Evolutionary conservation across 2,329 filamentous ascomycete genomes (phyloP), one percentile per base, ranked within the genome.

Genomic region (Dryadomyces quercus-mongolicae): DNA sequence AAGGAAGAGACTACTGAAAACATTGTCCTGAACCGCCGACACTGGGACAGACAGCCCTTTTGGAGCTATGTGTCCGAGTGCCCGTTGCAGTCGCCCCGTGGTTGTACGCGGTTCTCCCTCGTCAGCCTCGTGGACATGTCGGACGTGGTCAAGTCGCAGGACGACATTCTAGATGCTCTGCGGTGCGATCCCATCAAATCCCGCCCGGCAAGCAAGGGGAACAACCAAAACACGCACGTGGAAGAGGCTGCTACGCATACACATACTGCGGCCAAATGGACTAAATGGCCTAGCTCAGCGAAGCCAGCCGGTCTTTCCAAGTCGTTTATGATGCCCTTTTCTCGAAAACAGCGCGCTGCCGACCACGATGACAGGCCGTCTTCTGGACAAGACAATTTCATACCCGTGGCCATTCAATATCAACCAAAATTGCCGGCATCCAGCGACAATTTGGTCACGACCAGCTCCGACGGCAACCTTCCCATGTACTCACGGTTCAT

Each of bases 81-180:
- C 49, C 79, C 80, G 0, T 64, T 84, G 1, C 67, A 71, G 22
- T 73, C 80, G 55, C 62, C 65, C 0, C 59, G 67, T 0, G 78
- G 78, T 3, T 71, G 71, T 8, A 63, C 76, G 1, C 68, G 67
- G 0, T 80, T 75, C 63, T 79, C 75, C 59, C 68, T 84, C 16
- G 78, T 76, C 0, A 78, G 73, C 0, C 76, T 82, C 57, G 72
- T 82, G 52, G 76, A 83, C 57, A 74, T 80, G 15, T 80, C 77
- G 0, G 75, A 76, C 2, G 74, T 72, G 0, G 70, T 81, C 38
- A 71, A 74, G 54, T 72, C 68, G 51, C 68, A 69, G 36, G 70
- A 71, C 5, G 78, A 81, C 56, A 68, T 81, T 7, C 57, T 82
- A 47, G 69, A 68, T 6, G 66, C 80, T 6, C 61, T 82, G 15